phyloP scores from a whole-genome alignment of 306 rosid genomes.

The Cyclanthera cordifolia region DNA sequence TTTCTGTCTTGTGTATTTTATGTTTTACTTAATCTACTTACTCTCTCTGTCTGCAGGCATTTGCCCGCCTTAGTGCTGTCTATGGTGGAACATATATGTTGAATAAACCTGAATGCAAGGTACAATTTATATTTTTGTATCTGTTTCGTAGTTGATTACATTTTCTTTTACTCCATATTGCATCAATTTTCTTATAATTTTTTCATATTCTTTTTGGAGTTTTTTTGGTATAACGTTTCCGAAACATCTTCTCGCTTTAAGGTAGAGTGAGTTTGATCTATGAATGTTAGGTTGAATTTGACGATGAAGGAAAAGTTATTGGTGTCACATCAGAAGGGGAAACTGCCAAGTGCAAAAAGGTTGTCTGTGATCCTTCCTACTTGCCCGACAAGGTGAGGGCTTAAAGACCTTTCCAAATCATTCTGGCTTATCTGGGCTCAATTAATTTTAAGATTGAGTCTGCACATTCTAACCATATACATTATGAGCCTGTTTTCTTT shows the following conservation, averaged over 20 bases:
- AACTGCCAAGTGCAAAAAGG: constrained; percentile 87
- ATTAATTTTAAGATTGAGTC: not conserved
- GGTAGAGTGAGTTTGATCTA: not conserved
- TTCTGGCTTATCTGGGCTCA: not conserved
- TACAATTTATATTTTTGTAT: constrained; percentile 14
- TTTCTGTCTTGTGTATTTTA: not conserved
- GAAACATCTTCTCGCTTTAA: not conserved
- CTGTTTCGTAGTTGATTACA: not conserved
- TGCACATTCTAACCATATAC: not conserved
- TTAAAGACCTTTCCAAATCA: not conserved
- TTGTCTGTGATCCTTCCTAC: constrained; percentile 96
- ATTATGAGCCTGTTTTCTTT: not conserved
- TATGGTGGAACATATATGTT: constrained; percentile 98
- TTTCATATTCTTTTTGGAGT: not conserved
- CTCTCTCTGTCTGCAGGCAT: constrained; percentile 37
- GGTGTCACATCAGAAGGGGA: constrained; percentile 99
- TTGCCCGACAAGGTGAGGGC: constrained; percentile 61
- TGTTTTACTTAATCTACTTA: not conserved
- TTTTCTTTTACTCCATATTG: not conserved
- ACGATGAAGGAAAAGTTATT: constrained; percentile 65
- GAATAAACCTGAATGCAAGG: constrained; percentile 98
- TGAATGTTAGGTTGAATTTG: constrained; percentile 73
- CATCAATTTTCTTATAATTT: not conserved
- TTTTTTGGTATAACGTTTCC: not conserved
- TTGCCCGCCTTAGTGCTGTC: constrained; percentile 97